phyloP scores from a whole-genome alignment of 176 grass and related monocot genomes.

The Phoenix roebelenii region DNA sequence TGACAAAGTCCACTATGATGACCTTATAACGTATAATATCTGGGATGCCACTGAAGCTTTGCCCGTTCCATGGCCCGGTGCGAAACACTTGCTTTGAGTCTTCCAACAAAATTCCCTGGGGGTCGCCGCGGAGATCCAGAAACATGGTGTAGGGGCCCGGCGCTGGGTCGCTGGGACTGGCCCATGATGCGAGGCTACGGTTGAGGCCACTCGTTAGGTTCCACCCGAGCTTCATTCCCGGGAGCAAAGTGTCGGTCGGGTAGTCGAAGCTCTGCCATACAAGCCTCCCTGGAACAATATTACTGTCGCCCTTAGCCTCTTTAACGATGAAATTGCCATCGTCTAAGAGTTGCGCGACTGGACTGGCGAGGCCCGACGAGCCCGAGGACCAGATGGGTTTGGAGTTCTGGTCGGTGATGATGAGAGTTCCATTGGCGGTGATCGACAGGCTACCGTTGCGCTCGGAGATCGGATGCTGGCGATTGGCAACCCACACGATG shows the following conservation, averaged over 20 bases:
- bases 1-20: not conserved
- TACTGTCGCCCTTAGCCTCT: not conserved
- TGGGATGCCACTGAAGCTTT: not conserved
- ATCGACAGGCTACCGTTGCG: not conserved
- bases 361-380: not conserved
- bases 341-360: constrained; percentile 1
- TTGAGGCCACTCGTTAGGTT: constrained; percentile 1
- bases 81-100: not conserved
- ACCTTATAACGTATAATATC: no score
- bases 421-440: not conserved
- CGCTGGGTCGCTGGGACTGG: not conserved
- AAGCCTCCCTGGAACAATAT: not conserved
- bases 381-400: not conserved
- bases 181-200: not conserved
- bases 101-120: not conserved
- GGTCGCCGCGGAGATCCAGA: not conserved
- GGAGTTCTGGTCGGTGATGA: constrained; percentile 3
- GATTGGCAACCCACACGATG: constrained; percentile 5
- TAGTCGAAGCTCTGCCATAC: constrained; percentile 9
- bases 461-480: not conserved
- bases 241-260: not conserved
- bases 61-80: not conserved
- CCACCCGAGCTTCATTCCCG: constrained; percentile 2
- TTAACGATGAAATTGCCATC: constrained; percentile 1
- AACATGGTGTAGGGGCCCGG: not conserved